Conservation (phyloP, 2,329 filamentous ascomycete species). For the Aspergillus quadricinctus region DNA sequence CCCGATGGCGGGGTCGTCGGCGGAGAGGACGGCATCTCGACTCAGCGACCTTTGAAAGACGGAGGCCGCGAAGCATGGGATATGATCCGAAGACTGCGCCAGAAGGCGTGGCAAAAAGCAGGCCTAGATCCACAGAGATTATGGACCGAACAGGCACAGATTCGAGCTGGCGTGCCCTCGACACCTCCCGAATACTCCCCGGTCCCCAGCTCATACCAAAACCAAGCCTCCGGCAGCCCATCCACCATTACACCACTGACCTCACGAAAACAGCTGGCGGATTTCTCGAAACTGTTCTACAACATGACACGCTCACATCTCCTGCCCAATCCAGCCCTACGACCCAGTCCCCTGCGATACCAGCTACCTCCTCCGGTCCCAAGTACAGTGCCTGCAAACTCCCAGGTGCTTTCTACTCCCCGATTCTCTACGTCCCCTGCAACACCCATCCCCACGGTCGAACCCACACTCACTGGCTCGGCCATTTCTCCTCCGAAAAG, state of each 20-base stretch:
- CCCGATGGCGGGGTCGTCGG: conserved; percentile 45
- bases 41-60: conserved; percentile 42
- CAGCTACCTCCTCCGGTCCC: conserved; percentile 14
- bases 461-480: conserved; percentile 8
- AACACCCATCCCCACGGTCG: conserved; percentile 2
- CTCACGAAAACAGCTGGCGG: conserved; percentile 18
- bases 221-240: conserved; percentile 1
- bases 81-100: conserved; percentile 45
- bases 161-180: conserved; percentile 31
- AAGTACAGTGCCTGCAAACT: conserved; percentile 5
- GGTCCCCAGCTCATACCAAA: conserved; percentile 10
- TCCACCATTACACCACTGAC: conserved; percentile 8
- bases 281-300: conserved; percentile 35
- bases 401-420: conserved; percentile 8
- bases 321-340: conserved; percentile 17
- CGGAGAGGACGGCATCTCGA: conserved; percentile 42
- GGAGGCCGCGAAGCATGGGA: conserved; percentile 48
- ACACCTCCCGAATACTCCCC: conserved; percentile 15
- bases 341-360: conserved; percentile 24
- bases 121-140: conserved; percentile 44
- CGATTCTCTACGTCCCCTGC: conserved; percentile 11
- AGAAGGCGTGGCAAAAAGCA: conserved; percentile 47
- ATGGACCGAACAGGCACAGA: conserved; percentile 46
- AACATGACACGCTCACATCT: conserved; percentile 32
- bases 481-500: conserved; percentile 13